Conservation (phyloP, 2,329 filamentous ascomycete species). For the Colletotrichum sp. region DNA sequence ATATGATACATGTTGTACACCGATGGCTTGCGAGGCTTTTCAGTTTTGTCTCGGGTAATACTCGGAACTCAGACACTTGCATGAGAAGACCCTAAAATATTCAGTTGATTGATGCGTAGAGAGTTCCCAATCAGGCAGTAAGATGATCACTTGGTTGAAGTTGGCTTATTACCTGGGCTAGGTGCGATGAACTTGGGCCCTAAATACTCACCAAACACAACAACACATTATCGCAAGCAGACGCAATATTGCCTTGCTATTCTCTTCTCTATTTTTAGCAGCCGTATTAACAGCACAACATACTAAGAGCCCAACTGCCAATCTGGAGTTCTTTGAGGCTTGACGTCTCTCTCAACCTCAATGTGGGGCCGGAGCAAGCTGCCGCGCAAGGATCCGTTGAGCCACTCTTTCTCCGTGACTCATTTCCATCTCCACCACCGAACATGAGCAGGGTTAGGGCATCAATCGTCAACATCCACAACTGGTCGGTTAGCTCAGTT, state of each 20-base stretch:
- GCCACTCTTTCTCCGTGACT: neutral
- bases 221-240: neutral
- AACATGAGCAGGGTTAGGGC: neutral
- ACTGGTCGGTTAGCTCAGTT: constrained; percentile 21
- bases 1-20: neutral
- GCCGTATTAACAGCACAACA: neutral
- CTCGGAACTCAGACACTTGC: neutral
- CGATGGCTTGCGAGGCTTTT: neutral
- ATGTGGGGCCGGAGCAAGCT: neutral
- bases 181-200: neutral
- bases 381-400: neutral
- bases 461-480: rapidly evolving
- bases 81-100: neutral
- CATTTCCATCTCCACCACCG: neutral
- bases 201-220: neutral
- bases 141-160: neutral
- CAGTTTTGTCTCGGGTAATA: neutral
- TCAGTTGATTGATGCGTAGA: neutral
- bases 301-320: neutral
- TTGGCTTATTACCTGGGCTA: neutral
- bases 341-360: neutral
- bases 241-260: neutral
- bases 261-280: neutral
- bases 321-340: neutral
- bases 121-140: neutral